A percentile compares a stretch with the other conserved stretches of the same genome.
Evolutionary conservation across 441 rosid genomes (phyloP).

Genomic region (Jatropha podagrica): DNA sequence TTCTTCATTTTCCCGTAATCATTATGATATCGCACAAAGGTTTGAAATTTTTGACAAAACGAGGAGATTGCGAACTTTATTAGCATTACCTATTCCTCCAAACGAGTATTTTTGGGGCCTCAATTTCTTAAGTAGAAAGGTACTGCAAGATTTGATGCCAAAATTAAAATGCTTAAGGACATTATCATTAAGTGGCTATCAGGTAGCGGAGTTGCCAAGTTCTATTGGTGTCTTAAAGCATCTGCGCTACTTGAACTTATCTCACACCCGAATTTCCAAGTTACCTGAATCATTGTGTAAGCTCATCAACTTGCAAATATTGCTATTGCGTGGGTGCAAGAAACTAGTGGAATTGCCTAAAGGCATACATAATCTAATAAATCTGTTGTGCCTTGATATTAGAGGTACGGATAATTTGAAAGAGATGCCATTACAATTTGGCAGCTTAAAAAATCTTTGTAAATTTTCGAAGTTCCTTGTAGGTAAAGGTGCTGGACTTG

Average conservation of each 20-base stretch:
- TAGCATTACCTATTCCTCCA: background rate
- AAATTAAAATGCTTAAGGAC: slow-evolving; percentile 14
- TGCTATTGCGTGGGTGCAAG: background rate
- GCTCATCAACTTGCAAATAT: slow-evolving; percentile 13
- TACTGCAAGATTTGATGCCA: background rate
- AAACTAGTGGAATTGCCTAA: background rate
- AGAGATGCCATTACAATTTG: slow-evolving; percentile 5
- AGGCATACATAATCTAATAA: background rate
- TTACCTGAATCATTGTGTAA: slow-evolving; percentile 13
- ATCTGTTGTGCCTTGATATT: slow-evolving; percentile 6
- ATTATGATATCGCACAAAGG: background rate
- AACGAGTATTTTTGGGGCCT: background rate
- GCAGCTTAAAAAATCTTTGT: background rate
- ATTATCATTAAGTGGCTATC: background rate
- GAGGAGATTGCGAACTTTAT: slow-evolving; percentile 13
- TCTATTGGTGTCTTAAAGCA: slow-evolving; percentile 15
- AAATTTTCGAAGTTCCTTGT: slow-evolving; percentile 4
- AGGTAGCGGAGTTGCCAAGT: background rate
- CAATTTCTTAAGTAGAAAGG: background rate
- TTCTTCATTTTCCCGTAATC: background rate
- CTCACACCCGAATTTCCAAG: background rate
- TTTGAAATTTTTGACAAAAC: background rate
- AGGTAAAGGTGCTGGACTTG: background rate
- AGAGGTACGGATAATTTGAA: background rate
- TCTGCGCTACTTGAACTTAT: slow-evolving; percentile 15